A percentile compares a stretch with the other conserved stretches of the same genome.
Conservation (phyloP, 495 filamentous ascomycete species). For the Sordaria brevicollis region DNA sequence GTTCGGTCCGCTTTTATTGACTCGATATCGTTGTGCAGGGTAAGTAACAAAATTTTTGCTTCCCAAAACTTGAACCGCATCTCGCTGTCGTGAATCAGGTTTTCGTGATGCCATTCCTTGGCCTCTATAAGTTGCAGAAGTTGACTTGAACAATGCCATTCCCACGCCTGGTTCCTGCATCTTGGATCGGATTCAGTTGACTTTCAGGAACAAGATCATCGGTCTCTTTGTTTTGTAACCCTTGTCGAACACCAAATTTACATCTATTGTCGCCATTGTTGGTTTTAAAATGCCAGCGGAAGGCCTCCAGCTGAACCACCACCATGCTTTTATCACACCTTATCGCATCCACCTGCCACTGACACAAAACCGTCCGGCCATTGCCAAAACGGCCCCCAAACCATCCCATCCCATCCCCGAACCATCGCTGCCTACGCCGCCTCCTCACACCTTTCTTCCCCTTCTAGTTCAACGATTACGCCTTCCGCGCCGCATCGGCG, state of each 20-base stretch:
- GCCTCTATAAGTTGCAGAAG: too few species aligned
- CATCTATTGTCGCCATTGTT: too few species aligned
- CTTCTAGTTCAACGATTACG: too few species aligned
- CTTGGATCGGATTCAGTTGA: too few species aligned
- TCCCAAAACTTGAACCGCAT: background rate
- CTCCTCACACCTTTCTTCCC: background rate
- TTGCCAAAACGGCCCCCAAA: background rate
- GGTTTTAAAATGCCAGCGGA: too few species aligned
- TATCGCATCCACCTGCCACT: background rate
- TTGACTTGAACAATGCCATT: too few species aligned
- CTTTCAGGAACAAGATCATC: too few species aligned
- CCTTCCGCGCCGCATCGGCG: background rate
- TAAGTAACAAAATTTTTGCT: background rate
- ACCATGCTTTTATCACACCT: too few species aligned
- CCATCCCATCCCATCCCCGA: too few species aligned
- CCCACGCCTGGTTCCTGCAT: too few species aligned
- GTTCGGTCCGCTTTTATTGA: background rate
- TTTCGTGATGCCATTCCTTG: too few species aligned
- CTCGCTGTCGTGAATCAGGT: background rate
- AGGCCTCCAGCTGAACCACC: background rate
- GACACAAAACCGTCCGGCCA: background rate
- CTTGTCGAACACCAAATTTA: too few species aligned
- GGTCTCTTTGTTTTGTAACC: background rate
- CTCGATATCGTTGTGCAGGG: background rate
- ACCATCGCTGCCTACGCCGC: background rate